A percentile compares a stretch with the other conserved stretches of the same genome.
These are phyloP conservation scores for Pleurotus djamor DNA, from an alignment of 768 basidiomycete species.

Conservation along the genomic window DNA sequence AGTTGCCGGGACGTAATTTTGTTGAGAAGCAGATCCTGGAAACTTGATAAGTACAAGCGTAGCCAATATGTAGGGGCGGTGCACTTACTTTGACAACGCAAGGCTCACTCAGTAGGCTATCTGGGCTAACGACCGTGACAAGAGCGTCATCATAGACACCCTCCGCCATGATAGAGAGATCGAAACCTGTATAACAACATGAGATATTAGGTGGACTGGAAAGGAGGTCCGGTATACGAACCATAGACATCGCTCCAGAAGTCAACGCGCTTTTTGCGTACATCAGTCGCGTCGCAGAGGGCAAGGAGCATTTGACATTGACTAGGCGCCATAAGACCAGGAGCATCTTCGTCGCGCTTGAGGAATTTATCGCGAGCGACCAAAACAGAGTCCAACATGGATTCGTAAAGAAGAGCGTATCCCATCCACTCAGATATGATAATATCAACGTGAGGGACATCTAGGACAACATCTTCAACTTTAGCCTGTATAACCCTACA, in stretches of 20 bases:
- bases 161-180: conserved; percentile 78
- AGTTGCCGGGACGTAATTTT: conserved; percentile 67
- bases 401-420: conserved; percentile 89
- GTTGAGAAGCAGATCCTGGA: conserved; percentile 74
- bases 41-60: neutral
- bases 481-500: conserved; percentile 77
- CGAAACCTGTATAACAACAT: conserved; percentile 61
- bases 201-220: neutral
- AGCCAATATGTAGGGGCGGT: neutral
- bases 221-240: conserved; percentile 26
- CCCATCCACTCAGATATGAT: conserved; percentile 99
- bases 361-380: conserved; percentile 87
- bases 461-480: conserved; percentile 80
- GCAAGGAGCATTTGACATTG: conserved; percentile 86
- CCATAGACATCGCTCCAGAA: conserved; percentile 96
- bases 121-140: conserved; percentile 72
- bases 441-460: conserved; percentile 79
- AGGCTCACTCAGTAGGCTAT: conserved; percentile 63
- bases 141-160: conserved; percentile 80
- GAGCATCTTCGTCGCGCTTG: conserved; percentile 33
- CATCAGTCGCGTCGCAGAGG: conserved; percentile 73
- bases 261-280: conserved; percentile 76
- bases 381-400: conserved; percentile 96
- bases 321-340: conserved; percentile 87
- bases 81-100: conserved; percentile 61